Percentiles rank a stretch among this genome's conserved stretches.
Conservation (phyloP, 306 rosid genomes). For the Cucurbita pepo region DNA sequence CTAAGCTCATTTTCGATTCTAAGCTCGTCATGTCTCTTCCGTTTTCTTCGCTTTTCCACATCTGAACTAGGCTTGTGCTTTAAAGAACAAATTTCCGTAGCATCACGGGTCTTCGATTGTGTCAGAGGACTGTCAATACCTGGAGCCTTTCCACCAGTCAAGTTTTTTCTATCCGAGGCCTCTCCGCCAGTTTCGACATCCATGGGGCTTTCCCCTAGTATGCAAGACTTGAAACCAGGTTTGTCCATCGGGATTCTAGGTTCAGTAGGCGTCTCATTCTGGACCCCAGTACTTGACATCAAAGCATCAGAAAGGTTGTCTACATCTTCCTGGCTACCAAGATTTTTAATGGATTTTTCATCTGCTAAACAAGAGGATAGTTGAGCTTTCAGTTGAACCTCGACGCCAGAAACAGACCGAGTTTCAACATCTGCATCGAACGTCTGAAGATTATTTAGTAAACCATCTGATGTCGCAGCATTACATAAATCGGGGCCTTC, state of each 20-base stretch:
- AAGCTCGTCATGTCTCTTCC: conserved; percentile 38
- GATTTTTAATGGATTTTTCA: conserved; percentile 17
- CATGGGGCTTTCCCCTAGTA: conserved; percentile 14
- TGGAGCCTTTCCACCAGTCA: conserved; percentile 11
- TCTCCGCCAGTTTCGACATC: conserved; percentile 19
- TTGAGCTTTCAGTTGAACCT: conserved; percentile 10
- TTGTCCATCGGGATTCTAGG: conserved; percentile 15
- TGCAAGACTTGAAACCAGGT: conserved; percentile 11
- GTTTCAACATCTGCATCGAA: background rate
- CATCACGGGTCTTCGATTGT: conserved; percentile 18
- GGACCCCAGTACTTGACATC: conserved; percentile 14
- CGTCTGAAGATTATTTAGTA: conserved; percentile 1
- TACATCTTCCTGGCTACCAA: conserved; percentile 14
- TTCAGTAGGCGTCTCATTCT: conserved; percentile 15
- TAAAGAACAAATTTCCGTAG: conserved; percentile 20
- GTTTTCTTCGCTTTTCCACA: conserved; percentile 19
- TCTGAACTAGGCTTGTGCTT: conserved; percentile 22
- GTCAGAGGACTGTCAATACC: conserved; percentile 14
- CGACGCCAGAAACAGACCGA: conserved; percentile 7
- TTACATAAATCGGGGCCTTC: conserved; percentile 3
- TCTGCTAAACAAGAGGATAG: conserved; percentile 16
- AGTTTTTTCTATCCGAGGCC: conserved; percentile 16
- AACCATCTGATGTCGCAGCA: background rate
- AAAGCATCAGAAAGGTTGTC: conserved; percentile 10
- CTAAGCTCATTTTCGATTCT: conserved; percentile 10